Conservation (phyloP, 2,329 filamentous ascomycete species). For the Diplocarpon mali region DNA sequence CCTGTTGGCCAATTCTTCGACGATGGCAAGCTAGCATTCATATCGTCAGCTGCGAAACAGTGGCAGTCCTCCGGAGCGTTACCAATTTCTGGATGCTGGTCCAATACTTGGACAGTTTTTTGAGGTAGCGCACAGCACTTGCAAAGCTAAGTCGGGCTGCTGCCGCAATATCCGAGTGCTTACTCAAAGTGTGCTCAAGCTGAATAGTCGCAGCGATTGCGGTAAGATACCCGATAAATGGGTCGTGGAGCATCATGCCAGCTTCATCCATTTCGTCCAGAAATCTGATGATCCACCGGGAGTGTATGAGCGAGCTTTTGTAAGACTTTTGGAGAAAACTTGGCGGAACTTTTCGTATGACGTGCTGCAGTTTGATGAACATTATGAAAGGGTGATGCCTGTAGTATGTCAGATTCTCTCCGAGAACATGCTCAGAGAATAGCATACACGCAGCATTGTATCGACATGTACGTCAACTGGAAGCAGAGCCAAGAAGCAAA, state of each 20-base stretch:
- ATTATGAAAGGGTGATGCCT: slow-evolving; percentile 18
- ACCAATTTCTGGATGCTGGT: slow-evolving; percentile 12
- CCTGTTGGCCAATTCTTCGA: slow-evolving; percentile 12
- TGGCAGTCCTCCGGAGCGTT: background rate
- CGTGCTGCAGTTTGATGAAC: slow-evolving; percentile 16
- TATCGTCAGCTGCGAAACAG: no score
- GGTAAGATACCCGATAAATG: slow-evolving; percentile 13
- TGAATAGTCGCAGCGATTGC: slow-evolving; percentile 15
- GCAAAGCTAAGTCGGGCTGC: slow-evolving; percentile 12
- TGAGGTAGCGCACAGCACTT: slow-evolving; percentile 11
- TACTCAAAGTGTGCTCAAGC: slow-evolving; percentile 14
- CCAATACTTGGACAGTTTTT: slow-evolving; percentile 14
- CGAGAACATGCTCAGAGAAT: no score
- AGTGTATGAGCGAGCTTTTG: slow-evolving; percentile 16
- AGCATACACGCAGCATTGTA: slow-evolving; percentile 14
- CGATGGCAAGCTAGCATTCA: slow-evolving; percentile 8
- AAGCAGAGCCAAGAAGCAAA: slow-evolving; percentile 16
- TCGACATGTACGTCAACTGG: slow-evolving; percentile 16
- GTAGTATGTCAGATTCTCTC: background rate
- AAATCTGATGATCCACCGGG: slow-evolving; percentile 14
- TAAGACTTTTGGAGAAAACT: slow-evolving; percentile 17
- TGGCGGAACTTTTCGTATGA: slow-evolving; percentile 15
- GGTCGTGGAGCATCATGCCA: slow-evolving; percentile 16
- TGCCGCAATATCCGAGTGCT: slow-evolving; percentile 13
- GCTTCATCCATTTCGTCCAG: slow-evolving; percentile 17